A percentile compares a stretch with the other conserved stretches of the same genome.
phyloP scores from a whole-genome alignment of 805 yeast genomes.

The Zygoascus flipseniorum region DNA sequence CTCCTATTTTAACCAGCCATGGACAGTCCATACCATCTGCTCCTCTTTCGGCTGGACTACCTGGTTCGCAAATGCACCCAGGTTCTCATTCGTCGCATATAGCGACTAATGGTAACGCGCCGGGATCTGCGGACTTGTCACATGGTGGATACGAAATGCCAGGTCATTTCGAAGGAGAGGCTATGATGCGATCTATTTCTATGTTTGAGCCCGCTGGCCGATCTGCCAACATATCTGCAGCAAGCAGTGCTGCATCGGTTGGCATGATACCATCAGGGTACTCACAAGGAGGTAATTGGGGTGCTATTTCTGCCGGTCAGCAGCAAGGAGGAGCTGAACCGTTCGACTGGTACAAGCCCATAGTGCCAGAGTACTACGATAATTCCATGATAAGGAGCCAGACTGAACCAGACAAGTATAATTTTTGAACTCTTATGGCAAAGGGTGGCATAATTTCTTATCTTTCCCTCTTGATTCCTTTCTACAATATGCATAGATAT shows the following conservation, averaged over 20 bases:
- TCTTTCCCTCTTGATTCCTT: not conserved
- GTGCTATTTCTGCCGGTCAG: not conserved
- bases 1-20: not conserved
- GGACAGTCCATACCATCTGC: not conserved
- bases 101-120: not conserved
- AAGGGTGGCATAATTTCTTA: not conserved
- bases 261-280: not conserved
- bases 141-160: not conserved
- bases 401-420: not conserved
- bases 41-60: not conserved
- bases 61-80: not conserved
- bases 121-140: not conserved
- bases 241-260: not conserved
- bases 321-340: not conserved
- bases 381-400: not conserved
- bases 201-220: slow-evolving; percentile 6
- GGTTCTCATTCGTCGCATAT: not conserved
- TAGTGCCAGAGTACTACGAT: not conserved
- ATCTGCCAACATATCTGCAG: not conserved
- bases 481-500: not conserved
- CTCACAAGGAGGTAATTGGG: not conserved
- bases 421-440: not conserved
- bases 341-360: not conserved
- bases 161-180: slow-evolving; percentile 7
- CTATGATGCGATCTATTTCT: slow-evolving; percentile 16